phyloP scores from a whole-genome alignment of 1,284 basidiomycete species.

The Cutaneotrichosporon spelunceum region DNA sequence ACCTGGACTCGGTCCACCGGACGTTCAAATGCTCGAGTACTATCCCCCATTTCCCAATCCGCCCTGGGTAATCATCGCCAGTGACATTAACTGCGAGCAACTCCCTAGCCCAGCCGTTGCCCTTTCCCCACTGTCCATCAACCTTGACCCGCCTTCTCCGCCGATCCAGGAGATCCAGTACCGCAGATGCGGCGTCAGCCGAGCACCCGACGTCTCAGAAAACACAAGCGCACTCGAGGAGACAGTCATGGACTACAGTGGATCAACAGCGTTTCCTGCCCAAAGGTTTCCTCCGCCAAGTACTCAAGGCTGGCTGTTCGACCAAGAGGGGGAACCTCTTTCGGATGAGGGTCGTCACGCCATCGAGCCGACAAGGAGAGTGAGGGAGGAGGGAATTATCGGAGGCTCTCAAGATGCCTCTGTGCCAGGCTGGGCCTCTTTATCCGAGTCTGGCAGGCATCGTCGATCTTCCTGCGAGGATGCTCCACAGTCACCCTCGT shows the following conservation, averaged over 20 bases:
- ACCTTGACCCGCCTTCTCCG: neutral
- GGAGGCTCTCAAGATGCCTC: neutral
- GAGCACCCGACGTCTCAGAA: neutral
- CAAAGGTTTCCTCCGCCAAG: neutral
- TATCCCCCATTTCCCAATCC: neutral
- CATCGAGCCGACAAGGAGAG: neutral
- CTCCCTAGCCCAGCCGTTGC: neutral
- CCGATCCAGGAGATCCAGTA: neutral
- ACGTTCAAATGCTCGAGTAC: neutral
- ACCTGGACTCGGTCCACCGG: neutral
- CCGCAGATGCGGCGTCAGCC: neutral
- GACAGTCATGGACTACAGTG: neutral
- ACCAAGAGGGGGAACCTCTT: neutral
- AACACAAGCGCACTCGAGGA: neutral
- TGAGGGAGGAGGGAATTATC: neutral
- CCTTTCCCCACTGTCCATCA: neutral
- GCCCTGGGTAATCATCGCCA: neutral
- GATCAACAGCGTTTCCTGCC: neutral
- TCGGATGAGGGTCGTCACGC: neutral
- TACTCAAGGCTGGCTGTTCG: neutral
- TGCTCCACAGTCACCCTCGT: neutral
- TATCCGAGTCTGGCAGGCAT: neutral
- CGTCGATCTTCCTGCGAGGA: neutral
- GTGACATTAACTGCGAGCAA: neutral
- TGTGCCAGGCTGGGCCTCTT: neutral